phyloP scores from a whole-genome alignment of 805 yeast species.

The Nakazawaea holstii region DNA sequence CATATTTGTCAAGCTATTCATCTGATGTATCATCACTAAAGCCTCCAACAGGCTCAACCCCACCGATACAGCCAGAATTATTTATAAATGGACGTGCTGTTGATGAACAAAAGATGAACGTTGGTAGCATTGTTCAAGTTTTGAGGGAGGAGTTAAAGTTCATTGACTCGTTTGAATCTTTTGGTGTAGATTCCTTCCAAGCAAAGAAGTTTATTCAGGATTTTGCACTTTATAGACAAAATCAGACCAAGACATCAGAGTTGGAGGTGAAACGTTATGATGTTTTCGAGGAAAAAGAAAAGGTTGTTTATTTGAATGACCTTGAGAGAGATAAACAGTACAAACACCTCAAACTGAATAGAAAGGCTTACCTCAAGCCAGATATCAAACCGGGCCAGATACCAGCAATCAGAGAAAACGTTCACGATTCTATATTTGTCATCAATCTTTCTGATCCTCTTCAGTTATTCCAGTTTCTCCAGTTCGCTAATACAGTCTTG shows the following conservation, averaged over 20 bases:
- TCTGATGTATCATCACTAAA: constrained; percentile 3
- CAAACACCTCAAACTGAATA: constrained; percentile 35
- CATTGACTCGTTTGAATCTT: constrained; percentile 20
- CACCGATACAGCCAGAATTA: constrained; percentile 32
- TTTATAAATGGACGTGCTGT: constrained; percentile 68
- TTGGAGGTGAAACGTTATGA: constrained; percentile 19
- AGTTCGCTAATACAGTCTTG: constrained; percentile 44
- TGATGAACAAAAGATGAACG: constrained; percentile 36
- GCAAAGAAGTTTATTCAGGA: constrained; percentile 33
- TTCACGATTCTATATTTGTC: constrained; percentile 69
- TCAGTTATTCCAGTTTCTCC: constrained; percentile 44
- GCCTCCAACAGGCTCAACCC: too few relatives aligned
- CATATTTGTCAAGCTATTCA: constrained; percentile 26
- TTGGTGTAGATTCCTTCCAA: constrained; percentile 27
- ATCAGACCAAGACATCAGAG: neutral
- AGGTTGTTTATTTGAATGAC: constrained; percentile 72
- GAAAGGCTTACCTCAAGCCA: constrained; percentile 40
- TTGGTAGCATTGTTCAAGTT: constrained; percentile 33
- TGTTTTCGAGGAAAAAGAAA: constrained; percentile 17
- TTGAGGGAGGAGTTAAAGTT: constrained; percentile 31
- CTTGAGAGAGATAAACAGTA: constrained; percentile 60
- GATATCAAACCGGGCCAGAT: constrained; percentile 49
- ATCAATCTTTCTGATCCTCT: constrained; percentile 50
- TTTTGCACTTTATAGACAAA: constrained; percentile 25
- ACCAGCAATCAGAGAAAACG: constrained; percentile 67